Conservation (phyloP, 106 monocot genomes). For the Agapanthus africanus region DNA sequence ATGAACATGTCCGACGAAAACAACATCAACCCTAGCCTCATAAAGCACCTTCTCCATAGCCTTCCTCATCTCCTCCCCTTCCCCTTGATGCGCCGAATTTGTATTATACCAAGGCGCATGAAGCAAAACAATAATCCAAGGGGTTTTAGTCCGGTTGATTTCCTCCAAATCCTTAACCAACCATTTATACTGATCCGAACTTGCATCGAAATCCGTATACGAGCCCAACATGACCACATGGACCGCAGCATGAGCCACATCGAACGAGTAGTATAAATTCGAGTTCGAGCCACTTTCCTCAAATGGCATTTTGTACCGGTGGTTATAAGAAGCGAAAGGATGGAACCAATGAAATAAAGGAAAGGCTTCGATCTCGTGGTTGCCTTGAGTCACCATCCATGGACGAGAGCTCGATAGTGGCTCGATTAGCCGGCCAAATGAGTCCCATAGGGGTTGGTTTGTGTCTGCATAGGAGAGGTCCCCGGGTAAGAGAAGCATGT, state of each 20-base stretch:
- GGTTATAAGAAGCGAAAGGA: conserved; percentile 63
- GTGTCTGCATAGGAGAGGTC: conserved; percentile 85
- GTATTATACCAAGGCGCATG: conserved; percentile 96
- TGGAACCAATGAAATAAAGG: conserved; percentile 12
- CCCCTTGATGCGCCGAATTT: conserved; percentile 67
- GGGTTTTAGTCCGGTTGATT: conserved; percentile 47
- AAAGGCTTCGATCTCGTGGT: conserved; percentile 71
- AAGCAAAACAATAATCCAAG: conserved; percentile 64
- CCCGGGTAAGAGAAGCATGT: conserved; percentile 81
- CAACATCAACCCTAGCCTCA: conserved; percentile 46
- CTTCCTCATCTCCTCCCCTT: conserved; percentile 75
- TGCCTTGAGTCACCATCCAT: conserved; percentile 91
- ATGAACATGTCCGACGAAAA: conserved; percentile 81
- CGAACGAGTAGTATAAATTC: conserved; percentile 80
- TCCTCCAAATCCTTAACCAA: conserved; percentile 40
- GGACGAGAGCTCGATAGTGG: conserved; percentile 50
- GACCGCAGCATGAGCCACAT: conserved; percentile 55
- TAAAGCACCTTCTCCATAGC: conserved; percentile 57
- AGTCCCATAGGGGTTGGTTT: conserved; percentile 73
- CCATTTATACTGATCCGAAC: conserved; percentile 66
- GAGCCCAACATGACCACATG: conserved; percentile 85
- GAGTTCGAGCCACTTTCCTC: conserved; percentile 54
- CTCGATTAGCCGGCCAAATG: conserved; percentile 62
- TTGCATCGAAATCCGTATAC: conserved; percentile 34
- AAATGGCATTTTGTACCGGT: conserved; percentile 59